These are phyloP conservation scores for Dorcoceras hygrometricum DNA, from an alignment of 257 asterid species.

Conservation along the genomic window DNA sequence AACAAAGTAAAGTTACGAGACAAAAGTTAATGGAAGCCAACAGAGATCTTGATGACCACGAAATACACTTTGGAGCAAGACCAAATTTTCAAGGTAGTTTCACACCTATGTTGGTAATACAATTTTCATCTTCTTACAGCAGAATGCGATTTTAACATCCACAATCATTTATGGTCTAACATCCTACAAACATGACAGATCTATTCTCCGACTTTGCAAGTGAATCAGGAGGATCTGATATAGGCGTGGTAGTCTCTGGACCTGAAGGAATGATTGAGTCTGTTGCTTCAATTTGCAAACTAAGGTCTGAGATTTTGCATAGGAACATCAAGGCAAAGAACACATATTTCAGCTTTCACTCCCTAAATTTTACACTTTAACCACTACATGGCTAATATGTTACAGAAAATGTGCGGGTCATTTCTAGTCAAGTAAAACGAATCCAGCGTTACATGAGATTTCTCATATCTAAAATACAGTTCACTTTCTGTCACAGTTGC, in stretches of 20 bases:
- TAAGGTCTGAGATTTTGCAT: constrained; percentile 22
- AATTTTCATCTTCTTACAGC: constrained; percentile 6
- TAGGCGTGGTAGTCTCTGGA: constrained; percentile 79
- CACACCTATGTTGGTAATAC: background rate
- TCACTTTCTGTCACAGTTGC: background rate
- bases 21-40: constrained; percentile 33
- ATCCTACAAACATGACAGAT: constrained; percentile 37
- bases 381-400: background rate
- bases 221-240: constrained; percentile 52
- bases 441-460: too few species aligned
- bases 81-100: constrained; percentile 72
- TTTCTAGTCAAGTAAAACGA: background rate
- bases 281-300: constrained; percentile 55
- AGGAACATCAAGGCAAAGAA: constrained; percentile 34
- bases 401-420: background rate
- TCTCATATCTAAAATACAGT: background rate
- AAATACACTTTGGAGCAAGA: constrained; percentile 69
- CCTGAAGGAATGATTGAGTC: constrained; percentile 70
- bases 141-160: background rate
- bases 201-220: constrained; percentile 36
- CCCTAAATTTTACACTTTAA: constrained; percentile 60
- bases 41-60: constrained; percentile 42
- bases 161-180: constrained; percentile 21
- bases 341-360: constrained; percentile 56
- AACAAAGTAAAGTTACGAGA: constrained; percentile 31